A percentile compares a stretch with the other conserved stretches of the same genome.
phyloP scores from a whole-genome alignment of 2,329 filamentous ascomycete species.

The Neofusicoccum umdonicola region DNA sequence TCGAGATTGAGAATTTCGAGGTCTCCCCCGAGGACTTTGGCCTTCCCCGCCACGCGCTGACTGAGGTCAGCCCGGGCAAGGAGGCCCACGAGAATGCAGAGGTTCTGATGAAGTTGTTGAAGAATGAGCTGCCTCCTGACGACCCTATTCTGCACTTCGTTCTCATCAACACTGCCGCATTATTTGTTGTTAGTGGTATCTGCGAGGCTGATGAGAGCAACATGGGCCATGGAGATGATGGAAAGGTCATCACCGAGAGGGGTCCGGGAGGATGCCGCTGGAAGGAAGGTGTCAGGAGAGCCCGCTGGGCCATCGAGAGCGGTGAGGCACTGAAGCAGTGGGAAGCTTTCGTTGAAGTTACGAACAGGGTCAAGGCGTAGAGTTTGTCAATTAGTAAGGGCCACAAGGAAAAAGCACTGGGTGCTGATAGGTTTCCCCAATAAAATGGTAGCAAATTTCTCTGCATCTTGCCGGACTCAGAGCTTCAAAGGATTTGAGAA shows the following conservation, averaged over 20 bases:
- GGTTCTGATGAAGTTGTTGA: conserved; percentile 75
- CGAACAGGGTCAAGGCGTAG: conserved; percentile 51
- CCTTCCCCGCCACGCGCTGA: conserved; percentile 69
- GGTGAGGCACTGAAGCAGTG: conserved; percentile 83
- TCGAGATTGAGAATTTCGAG: conserved; percentile 71
- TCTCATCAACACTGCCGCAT: conserved; percentile 84
- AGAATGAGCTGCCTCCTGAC: conserved; percentile 68
- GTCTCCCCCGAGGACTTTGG: conserved; percentile 86
- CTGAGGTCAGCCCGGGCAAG: conserved; percentile 78
- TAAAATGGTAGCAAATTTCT: too few relatives aligned
- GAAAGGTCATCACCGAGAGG: conserved; percentile 73
- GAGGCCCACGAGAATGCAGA: conserved; percentile 82
- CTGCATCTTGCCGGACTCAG: too few relatives aligned
- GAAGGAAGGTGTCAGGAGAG: conserved; percentile 90
- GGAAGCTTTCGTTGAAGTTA: conserved; percentile 78
- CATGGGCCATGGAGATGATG: conserved; percentile 79
- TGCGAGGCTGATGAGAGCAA: conserved; percentile 78
- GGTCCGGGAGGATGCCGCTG: conserved; percentile 85
- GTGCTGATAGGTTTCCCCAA: neutral
- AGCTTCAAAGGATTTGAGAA: too few relatives aligned
- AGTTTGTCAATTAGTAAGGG: neutral
- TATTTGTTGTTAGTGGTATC: conserved; percentile 81
- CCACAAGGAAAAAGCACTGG: neutral
- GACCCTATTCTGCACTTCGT: conserved; percentile 92
- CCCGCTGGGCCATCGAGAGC: conserved; percentile 83